Conservation (phyloP, 2,329 filamentous ascomycete genomes). For the Neofusicoccum parvum region DNA sequence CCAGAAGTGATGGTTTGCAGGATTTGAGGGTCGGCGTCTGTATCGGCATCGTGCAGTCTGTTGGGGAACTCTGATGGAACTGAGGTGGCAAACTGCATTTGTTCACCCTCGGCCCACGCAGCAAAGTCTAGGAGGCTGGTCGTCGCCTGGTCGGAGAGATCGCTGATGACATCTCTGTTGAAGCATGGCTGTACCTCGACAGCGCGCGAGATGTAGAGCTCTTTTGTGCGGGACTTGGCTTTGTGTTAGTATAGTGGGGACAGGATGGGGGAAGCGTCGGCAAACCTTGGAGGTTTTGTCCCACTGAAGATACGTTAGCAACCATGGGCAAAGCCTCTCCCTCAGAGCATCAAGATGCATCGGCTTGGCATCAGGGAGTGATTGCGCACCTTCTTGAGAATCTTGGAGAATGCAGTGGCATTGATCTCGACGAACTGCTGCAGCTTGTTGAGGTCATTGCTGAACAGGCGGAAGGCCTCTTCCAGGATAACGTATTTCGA, state of each 20-base stretch:
- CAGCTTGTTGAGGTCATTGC: constrained; percentile 93
- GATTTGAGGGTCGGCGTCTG: constrained; percentile 85
- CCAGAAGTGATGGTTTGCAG: constrained; percentile 84
- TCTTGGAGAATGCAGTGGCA: constrained; percentile 96
- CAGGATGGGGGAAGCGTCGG: constrained; percentile 15
- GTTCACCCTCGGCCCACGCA: constrained; percentile 95
- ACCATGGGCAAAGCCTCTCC: background rate
- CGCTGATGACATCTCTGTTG: constrained; percentile 95
- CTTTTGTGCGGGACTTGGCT: constrained; percentile 86
- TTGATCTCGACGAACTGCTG: constrained; percentile 99
- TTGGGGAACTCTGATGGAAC: constrained; percentile 32
- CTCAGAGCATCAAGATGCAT: background rate
- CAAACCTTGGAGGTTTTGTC: constrained; percentile 94
- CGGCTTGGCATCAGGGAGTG: background rate
- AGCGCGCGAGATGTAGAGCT: constrained; percentile 91
- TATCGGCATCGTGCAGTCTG: constrained; percentile 64
- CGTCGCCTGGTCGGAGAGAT: constrained; percentile 93
- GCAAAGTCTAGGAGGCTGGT: constrained; percentile 94
- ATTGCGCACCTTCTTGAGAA: constrained; percentile 79
- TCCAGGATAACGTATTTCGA: constrained; percentile 93
- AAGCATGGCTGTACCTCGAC: constrained; percentile 98
- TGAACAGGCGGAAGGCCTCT: constrained; percentile 96
- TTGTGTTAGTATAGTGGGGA: background rate
- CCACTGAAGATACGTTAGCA: constrained; percentile 64
- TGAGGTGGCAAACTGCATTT: constrained; percentile 65